phyloP scores from a whole-genome alignment of 2,329 filamentous ascomycete species.

The Neobulgaria alba region DNA sequence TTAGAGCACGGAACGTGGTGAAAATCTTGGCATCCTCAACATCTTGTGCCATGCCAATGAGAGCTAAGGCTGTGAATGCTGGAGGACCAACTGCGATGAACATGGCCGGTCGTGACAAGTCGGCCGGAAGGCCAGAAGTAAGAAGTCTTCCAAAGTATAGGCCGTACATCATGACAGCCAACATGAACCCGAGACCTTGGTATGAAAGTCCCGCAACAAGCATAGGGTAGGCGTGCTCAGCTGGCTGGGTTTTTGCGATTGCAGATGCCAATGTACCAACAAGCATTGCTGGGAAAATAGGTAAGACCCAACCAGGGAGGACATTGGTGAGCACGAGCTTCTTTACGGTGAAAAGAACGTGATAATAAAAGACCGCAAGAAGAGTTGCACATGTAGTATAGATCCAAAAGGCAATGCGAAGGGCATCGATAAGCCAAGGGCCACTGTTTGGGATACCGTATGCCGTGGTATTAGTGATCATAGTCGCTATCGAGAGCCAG shows the following conservation, averaged over 20 bases:
- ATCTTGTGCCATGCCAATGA: slow-evolving; percentile 50
- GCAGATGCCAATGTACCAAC: slow-evolving; percentile 61
- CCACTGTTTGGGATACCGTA: slow-evolving; percentile 54
- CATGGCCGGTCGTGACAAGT: slow-evolving; percentile 58
- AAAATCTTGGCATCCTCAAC: slow-evolving; percentile 15
- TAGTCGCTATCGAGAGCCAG: slow-evolving; percentile 58
- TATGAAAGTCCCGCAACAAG: slow-evolving; percentile 57
- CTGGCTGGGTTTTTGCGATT: slow-evolving; percentile 52
- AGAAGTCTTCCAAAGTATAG: slow-evolving; percentile 64
- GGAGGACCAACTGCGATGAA: slow-evolving; percentile 69
- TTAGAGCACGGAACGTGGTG: slow-evolving; percentile 17
- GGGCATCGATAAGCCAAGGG: slow-evolving; percentile 44
- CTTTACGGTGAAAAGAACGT: slow-evolving; percentile 48
- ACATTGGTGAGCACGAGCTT: slow-evolving; percentile 52
- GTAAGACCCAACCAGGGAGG: slow-evolving; percentile 67
- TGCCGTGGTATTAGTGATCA: slow-evolving; percentile 56
- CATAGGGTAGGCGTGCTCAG: slow-evolving; percentile 48
- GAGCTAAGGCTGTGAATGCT: slow-evolving; percentile 60
- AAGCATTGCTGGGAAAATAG: slow-evolving; percentile 68
- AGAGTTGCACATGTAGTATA: slow-evolving; percentile 53
- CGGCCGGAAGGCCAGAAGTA: slow-evolving; percentile 44
- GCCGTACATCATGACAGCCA: slow-evolving; percentile 62
- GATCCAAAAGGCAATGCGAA: slow-evolving; percentile 60
- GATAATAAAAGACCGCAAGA: slow-evolving; percentile 58
- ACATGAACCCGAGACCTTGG: slow-evolving; percentile 59